Conservation (phyloP, 73 alveolate genomes). For the Paramecium primaurelia region DNA sequence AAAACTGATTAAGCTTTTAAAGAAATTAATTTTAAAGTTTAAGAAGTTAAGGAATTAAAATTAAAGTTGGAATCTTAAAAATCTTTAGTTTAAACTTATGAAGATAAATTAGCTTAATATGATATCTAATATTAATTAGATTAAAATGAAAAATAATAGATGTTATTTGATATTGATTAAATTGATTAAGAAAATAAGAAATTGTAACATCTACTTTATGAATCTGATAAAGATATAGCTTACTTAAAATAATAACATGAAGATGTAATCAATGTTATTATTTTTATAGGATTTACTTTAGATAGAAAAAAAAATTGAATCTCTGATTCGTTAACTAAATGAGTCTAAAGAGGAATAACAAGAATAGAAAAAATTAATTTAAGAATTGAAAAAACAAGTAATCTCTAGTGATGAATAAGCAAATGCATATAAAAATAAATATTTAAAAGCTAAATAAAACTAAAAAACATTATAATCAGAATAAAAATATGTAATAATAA, state of each 20-base stretch:
- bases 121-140: slow-evolving; percentile 29
- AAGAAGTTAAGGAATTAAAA: neutral
- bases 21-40: neutral
- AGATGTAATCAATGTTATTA: neutral
- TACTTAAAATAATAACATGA: neutral
- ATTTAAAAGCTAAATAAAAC: neutral
- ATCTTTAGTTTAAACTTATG: neutral
- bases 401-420: neutral
- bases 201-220: neutral
- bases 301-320: slow-evolving; percentile 2
- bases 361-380: neutral
- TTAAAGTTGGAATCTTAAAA: neutral
- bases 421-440: neutral
- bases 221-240: slow-evolving; percentile 4
- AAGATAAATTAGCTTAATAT: slow-evolving; percentile 22
- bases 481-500: neutral
- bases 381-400: neutral
- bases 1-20: slow-evolving; percentile 12
- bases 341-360: neutral
- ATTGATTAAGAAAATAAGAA: neutral
- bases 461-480: neutral
- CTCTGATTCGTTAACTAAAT: neutral
- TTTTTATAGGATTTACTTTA: neutral
- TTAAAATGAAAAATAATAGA: slow-evolving; percentile 1
- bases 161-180: neutral